phyloP scores from a whole-genome alignment of 805 yeast species.

The Pichia thaimueangensis region DNA sequence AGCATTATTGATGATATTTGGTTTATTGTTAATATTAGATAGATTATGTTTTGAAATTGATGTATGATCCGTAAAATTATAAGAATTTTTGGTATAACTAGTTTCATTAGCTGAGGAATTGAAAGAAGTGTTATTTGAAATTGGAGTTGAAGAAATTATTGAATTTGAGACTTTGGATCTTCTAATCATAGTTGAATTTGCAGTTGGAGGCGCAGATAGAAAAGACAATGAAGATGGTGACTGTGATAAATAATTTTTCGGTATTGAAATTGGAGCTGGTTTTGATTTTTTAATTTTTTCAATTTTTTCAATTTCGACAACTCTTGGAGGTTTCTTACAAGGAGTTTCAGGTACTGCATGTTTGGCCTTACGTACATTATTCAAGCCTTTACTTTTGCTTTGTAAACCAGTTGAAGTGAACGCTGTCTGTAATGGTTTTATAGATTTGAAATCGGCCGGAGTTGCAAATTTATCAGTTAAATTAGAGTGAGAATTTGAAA shows the following conservation, averaged over 20 bases:
- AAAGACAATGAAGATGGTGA: neutral
- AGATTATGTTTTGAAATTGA: conserved; percentile 4
- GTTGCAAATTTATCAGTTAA: conserved; percentile 27
- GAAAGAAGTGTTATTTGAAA: conserved; percentile 5
- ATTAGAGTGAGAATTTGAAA: neutral
- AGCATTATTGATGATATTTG: conserved; percentile 6
- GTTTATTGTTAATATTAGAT: neutral
- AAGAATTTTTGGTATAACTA: conserved; percentile 4
- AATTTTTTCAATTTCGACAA: conserved; percentile 17
- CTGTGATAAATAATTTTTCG: too few species aligned
- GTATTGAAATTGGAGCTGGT: too few species aligned
- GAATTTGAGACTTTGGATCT: neutral
- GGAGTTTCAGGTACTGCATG: conserved; percentile 56
- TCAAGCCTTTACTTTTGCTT: conserved; percentile 47
- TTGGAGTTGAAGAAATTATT: conserved; percentile 3
- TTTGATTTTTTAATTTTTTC: too few species aligned
- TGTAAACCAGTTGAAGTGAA: conserved; percentile 69
- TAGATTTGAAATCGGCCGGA: conserved; percentile 58
- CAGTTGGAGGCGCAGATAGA: conserved; percentile 8
- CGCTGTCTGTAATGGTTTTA: conserved; percentile 81
- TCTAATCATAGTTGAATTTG: neutral
- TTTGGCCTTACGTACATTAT: conserved; percentile 30
- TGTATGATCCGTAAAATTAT: conserved; percentile 5
- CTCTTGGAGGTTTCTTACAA: conserved; percentile 41
- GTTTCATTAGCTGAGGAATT: conserved; percentile 6